Conservation (phyloP, 1,284 basidiomycete genomes). For the Hemileia vastatrix region DNA sequence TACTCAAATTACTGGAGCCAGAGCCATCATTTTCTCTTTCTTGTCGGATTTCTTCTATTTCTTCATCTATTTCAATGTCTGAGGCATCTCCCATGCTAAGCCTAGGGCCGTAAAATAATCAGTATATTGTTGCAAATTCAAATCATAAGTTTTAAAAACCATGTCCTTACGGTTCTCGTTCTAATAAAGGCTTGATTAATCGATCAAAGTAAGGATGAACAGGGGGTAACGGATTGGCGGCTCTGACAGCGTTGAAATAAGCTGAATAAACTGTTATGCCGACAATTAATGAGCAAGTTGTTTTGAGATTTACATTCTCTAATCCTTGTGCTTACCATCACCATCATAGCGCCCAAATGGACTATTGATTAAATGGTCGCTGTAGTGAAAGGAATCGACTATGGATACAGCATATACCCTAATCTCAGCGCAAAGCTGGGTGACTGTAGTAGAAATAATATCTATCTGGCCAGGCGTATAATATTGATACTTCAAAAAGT, state of each 20-base stretch:
- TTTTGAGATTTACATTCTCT: constrained; percentile 24
- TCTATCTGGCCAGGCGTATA: constrained; percentile 48
- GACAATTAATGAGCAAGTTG: neutral
- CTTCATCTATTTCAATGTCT: constrained; percentile 18
- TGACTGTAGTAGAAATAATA: constrained; percentile 47
- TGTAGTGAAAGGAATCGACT: constrained; percentile 48
- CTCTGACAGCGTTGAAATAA: constrained; percentile 49
- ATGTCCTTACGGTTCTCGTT: constrained; percentile 47
- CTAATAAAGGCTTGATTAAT: constrained; percentile 52
- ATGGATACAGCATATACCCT: constrained; percentile 45
- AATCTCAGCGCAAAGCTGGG: constrained; percentile 49
- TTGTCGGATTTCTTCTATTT: constrained; percentile 22
- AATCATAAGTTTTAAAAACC: constrained; percentile 31
- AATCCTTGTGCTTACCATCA: too few relatives aligned
- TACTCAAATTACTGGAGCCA: constrained; percentile 3
- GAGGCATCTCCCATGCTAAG: constrained; percentile 20
- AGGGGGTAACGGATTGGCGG: constrained; percentile 40
- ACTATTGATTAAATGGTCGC: constrained; percentile 54
- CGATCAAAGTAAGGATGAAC: constrained; percentile 51
- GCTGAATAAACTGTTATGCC: constrained; percentile 46
- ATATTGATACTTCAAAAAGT: constrained; percentile 35
- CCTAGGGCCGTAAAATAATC: neutral
- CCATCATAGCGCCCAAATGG: constrained; percentile 51
- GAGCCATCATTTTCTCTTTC: constrained; percentile 6
- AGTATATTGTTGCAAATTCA: neutral